Percentiles rank a stretch among this genome's conserved stretches.
Evolutionary conservation across 805 yeast species (phyloP).

Genomic region (Scheffersomyces coipomensis): DNA sequence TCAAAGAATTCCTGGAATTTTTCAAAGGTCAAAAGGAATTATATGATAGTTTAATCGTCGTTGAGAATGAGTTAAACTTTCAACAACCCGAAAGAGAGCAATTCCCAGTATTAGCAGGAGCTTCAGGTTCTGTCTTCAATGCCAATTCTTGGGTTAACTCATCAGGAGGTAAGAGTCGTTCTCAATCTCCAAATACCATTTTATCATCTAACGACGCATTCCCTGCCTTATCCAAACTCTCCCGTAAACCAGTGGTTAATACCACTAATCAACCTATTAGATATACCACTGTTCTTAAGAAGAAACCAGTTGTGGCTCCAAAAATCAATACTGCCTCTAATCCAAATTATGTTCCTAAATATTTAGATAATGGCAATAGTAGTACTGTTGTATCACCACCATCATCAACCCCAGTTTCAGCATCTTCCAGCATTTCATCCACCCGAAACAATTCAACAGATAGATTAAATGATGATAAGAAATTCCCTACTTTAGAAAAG

Average conservation of each 20-base stretch:
- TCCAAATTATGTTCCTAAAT: conserved; percentile 26
- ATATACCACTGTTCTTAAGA: conserved; percentile 32
- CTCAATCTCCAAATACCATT: conserved; percentile 4
- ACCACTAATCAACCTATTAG: conserved; percentile 25
- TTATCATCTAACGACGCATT: conserved; percentile 22
- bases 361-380: conserved; percentile 21
- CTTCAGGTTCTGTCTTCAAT: conserved; percentile 4
- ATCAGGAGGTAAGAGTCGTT: conserved; percentile 5
- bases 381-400: conserved; percentile 4
- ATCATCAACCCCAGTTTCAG: conserved; percentile 28
- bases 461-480: conserved; percentile 16
- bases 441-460: conserved; percentile 9
- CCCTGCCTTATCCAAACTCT: conserved; percentile 33
- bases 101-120: conserved; percentile 50
- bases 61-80: conserved; percentile 6
- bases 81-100: conserved; percentile 23
- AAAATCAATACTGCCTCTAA: conserved; percentile 15
- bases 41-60: conserved; percentile 28
- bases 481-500: conserved; percentile 51
- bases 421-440: conserved; percentile 17
- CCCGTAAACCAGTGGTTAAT: conserved; percentile 11
- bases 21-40: conserved; percentile 48
- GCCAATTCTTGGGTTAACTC: conserved; percentile 26
- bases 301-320: conserved; percentile 8
- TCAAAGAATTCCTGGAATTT: conserved; percentile 61